These are phyloP conservation scores for Carpinus viminea DNA, from an alignment of 306 rosid species.

Conservation along the genomic window DNA sequence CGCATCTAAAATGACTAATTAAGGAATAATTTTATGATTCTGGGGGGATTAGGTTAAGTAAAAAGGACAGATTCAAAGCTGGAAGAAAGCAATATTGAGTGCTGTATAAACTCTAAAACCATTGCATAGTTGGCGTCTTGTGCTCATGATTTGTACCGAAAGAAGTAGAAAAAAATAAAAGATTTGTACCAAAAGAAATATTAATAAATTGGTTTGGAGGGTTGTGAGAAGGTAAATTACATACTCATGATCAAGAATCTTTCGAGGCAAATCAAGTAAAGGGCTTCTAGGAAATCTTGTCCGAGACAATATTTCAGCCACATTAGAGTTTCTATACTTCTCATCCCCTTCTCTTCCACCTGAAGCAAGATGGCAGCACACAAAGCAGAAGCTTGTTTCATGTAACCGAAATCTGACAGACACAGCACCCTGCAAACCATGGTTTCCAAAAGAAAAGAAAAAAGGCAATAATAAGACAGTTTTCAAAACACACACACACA, in stretches of 20 bases:
- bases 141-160: conserved; percentile 33
- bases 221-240: conserved; percentile 35
- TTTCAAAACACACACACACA: background rate
- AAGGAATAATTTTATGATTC: conserved; percentile 19
- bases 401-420: conserved; percentile 74
- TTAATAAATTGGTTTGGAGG: conserved; percentile 27
- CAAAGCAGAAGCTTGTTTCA: conserved; percentile 85
- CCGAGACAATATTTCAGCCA: conserved; percentile 64
- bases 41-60: conserved; percentile 36
- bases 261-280: conserved; percentile 65
- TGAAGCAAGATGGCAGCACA: conserved; percentile 86
- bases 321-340: conserved; percentile 71
- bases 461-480: background rate
- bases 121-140: conserved; percentile 32
- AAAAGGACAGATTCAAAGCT: conserved; percentile 47
- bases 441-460: conserved; percentile 8
- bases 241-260: conserved; percentile 78
- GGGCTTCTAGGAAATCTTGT: conserved; percentile 72
- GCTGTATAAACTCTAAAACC: conserved; percentile 4
- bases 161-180: conserved; percentile 8
- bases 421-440: conserved; percentile 74
- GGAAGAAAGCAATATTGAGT: conserved; percentile 31
- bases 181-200: conserved; percentile 33
- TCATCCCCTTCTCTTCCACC: conserved; percentile 77
- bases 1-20: conserved; percentile 6